phyloP scores from a whole-genome alignment of 1,139 yeast species.

The Hyphopichia khmerensis region DNA sequence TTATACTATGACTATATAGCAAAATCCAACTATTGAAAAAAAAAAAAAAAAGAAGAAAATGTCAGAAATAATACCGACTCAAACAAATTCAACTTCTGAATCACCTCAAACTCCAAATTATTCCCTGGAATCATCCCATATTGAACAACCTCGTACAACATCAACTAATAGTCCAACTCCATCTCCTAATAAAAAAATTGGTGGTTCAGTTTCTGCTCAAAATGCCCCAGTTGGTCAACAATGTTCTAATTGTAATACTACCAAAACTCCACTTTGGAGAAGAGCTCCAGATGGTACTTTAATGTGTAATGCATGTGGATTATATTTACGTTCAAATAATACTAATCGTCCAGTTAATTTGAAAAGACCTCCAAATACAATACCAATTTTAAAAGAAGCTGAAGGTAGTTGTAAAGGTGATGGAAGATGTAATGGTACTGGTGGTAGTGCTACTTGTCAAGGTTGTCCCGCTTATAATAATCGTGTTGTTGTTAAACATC shows the following conservation, averaged over 20 bases:
- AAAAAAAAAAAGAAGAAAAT: too few relatives aligned
- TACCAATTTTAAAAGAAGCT: conserved; percentile 38
- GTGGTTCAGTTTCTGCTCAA: not conserved
- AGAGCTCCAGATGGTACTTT: conserved; percentile 65
- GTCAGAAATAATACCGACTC: not conserved
- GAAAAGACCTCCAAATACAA: conserved; percentile 65
- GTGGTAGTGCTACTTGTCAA: conserved; percentile 76
- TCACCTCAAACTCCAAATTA: not conserved
- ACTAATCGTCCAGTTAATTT: conserved; percentile 59
- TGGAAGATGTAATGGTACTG: conserved; percentile 85
- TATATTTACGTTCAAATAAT: conserved; percentile 54
- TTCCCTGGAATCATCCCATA: too few relatives aligned
- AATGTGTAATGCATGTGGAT: conserved; percentile 73
- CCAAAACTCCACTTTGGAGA: conserved; percentile 69
- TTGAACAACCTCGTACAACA: not conserved
- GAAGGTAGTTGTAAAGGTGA: conserved; percentile 79
- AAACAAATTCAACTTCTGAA: not conserved
- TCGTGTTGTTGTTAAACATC: conserved; percentile 44
- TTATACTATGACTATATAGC: too few relatives aligned
- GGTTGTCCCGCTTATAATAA: conserved; percentile 85
- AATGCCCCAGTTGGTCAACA: conserved; percentile 38
- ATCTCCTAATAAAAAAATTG: not conserved
- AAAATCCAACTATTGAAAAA: too few relatives aligned
- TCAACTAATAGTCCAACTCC: not conserved
- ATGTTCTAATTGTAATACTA: conserved; percentile 68